Base-by-base conservation (phyloP, 352 stramenopile species). In the Plasmopara halstedii region DNA sequence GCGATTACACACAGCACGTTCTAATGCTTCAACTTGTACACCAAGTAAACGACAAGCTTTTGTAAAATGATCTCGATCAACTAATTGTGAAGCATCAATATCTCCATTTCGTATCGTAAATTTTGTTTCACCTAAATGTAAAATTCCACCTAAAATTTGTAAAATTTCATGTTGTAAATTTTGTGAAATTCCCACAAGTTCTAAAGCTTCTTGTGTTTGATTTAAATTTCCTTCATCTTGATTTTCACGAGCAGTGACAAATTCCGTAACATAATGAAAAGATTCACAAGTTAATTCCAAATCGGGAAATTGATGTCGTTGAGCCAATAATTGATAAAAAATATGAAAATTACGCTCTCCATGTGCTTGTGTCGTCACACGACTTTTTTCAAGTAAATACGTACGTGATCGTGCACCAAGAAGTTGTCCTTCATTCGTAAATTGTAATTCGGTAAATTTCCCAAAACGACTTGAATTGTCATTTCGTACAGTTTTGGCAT, bases 331-430 rank as follows among this genome's bases (percentile, higher is more conserved):
- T 63, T 97, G 87, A 62, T 97, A 97, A 42, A 97, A 97, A 34
- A 97, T 91, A 64, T 97, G 89, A 53, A 97, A 97, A 53, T 97
- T 97, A 40, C 88, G 80, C 56, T 97, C 89, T 22, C 74, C 78
- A 3, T 68, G 48, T 0, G 81, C 73, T 46, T 96, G 88, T 20
- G 77, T 85, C 26, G 75, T 86, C 22, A 97, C 85, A 21, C 89
- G 83, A 50, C 83, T 95, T 56, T 97, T 97, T 53, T 97, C 89
- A 6, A 97, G 62, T 26, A 97, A 56, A 61, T 96, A 97, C 33
- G 80, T 97, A 35, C 83, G 66, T 27, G 88, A 89, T 9, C 79
- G 67, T 11, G 82, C 84, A 23, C 85, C 84, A 22, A 91, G 77
- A 37, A 94, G 62, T 39, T 75, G 67, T 1, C 79, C 75, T 26